A percentile compares a stretch with the other conserved stretches of the same genome.
Conservation (phyloP, 2,329 filamentous ascomycete genomes). For the Orbilia oligospora region DNA sequence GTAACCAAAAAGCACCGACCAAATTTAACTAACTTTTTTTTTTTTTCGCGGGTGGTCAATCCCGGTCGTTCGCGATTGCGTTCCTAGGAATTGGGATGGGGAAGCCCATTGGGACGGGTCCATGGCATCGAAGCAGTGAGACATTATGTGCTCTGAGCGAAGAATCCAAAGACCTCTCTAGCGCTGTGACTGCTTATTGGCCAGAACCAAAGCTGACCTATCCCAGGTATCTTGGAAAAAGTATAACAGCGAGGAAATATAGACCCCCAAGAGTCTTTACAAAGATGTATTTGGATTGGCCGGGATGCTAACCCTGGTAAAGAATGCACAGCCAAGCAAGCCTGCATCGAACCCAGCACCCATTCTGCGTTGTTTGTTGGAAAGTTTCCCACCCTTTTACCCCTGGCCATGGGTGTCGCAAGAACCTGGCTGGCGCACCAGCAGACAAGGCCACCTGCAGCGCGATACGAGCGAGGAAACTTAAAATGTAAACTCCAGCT, state of each 20-base stretch:
- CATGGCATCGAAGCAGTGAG: conserved; percentile 11
- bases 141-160: conserved; percentile 29
- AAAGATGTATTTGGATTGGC: conserved; percentile 49
- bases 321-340: conserved; percentile 44
- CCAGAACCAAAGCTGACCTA: conserved; percentile 38
- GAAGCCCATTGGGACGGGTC: conserved; percentile 48
- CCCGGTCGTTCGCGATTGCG: conserved; percentile 29
- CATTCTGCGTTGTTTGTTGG: conserved; percentile 54
- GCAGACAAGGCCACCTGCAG: conserved; percentile 24
- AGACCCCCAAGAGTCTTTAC: conserved; percentile 22
- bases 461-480: conserved; percentile 32
- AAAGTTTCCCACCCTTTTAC: conserved; percentile 21
- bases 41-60: conserved; percentile 23
- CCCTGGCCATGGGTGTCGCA: conserved; percentile 26
- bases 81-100: conserved; percentile 46
- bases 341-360: conserved; percentile 23
- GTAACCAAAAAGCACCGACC: conserved; percentile 8
- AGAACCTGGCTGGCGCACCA: conserved; percentile 9
- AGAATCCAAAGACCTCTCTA: conserved; percentile 13
- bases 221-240: conserved; percentile 33
- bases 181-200: conserved; percentile 31
- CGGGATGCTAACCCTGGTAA: conserved; percentile 44
- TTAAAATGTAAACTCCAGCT: conserved; percentile 28
- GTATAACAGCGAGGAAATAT: conserved; percentile 30
- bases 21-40: conserved; percentile 8